A percentile compares a stretch with the other conserved stretches of the same genome.
phyloP scores from a whole-genome alignment of 768 basidiomycete species.

The Mycena maculata region DNA sequence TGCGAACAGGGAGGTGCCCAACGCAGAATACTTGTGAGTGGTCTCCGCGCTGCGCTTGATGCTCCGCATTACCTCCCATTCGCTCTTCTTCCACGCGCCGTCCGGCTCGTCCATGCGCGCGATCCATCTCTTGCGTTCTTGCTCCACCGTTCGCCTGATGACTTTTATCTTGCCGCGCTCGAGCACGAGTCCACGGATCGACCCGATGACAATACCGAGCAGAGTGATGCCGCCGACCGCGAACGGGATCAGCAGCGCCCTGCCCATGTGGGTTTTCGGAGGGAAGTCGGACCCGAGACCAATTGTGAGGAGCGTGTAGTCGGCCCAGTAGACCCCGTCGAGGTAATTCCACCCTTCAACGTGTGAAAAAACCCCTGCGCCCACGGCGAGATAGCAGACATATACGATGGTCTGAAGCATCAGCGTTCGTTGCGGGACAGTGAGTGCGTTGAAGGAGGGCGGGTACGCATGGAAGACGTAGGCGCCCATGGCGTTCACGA shows the following conservation, averaged over 20 bases:
- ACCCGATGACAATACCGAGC: conserved; percentile 52
- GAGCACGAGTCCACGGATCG: conserved; percentile 52
- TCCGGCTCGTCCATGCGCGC: conserved; percentile 34
- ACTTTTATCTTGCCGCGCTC: conserved; percentile 51
- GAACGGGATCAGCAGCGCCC: conserved; percentile 52
- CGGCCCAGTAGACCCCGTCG: conserved; percentile 56
- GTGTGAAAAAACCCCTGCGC: conserved; percentile 50
- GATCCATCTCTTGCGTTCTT: conserved; percentile 45
- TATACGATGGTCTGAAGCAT: conserved; percentile 58
- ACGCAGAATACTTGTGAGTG: conserved; percentile 43
- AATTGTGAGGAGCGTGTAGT: conserved; percentile 56
- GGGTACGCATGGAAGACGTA: conserved; percentile 49
- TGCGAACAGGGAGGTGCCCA: conserved; percentile 43
- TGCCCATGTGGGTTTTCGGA: conserved; percentile 38
- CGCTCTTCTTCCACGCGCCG: conserved; percentile 46
- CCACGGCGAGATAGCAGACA: conserved; percentile 51
- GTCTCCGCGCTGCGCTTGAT: conserved; percentile 43
- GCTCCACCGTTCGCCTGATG: conserved; percentile 45
- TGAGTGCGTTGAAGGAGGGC: conserved; percentile 50
- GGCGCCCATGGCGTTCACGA: conserved; percentile 37
- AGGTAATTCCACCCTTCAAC: conserved; percentile 52
- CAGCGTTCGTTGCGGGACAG: conserved; percentile 53
- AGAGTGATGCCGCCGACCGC: conserved; percentile 51
- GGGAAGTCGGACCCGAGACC: conserved; percentile 56
- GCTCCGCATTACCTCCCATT: conserved; percentile 54